Conservation (phyloP, 176 grass and related monocot species). For the Carex parvula region DNA sequence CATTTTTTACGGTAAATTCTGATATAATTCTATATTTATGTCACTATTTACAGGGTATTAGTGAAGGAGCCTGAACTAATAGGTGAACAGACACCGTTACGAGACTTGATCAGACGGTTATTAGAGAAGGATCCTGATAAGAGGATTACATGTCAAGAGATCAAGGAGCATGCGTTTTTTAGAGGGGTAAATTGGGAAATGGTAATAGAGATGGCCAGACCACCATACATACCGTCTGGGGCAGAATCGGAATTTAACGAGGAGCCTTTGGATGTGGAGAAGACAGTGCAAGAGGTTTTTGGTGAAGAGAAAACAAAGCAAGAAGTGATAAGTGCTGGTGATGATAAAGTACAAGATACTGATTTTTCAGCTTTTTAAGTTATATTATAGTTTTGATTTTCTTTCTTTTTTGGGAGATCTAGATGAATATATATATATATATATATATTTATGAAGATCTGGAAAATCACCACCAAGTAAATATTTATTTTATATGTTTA, state of each 20-base stretch:
- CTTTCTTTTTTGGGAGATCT: neutral
- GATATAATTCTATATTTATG: neutral
- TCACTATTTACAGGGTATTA: slow-evolving; percentile 14
- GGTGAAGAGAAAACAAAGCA: slow-evolving; percentile 3
- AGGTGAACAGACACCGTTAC: slow-evolving; percentile 72
- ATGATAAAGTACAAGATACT: slow-evolving; percentile 4
- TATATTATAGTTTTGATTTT: neutral
- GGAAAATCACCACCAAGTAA: neutral
- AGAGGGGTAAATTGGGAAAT: slow-evolving; percentile 65
- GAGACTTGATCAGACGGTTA: slow-evolving; percentile 64
- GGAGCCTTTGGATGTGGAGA: slow-evolving; percentile 73
- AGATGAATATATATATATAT: neutral
- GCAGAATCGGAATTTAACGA: neutral
- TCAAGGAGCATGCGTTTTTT: slow-evolving; percentile 88
- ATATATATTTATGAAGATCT: neutral
- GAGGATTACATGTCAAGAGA: slow-evolving; percentile 46
- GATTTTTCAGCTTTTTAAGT: slow-evolving; percentile 28
- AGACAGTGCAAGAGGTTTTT: slow-evolving; percentile 68
- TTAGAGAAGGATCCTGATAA: slow-evolving; percentile 87
- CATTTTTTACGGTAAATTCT: neutral
- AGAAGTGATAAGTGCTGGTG: neutral
- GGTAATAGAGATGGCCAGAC: slow-evolving; percentile 61
- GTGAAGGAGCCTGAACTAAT: slow-evolving; percentile 76
- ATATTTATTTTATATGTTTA: slow-evolving; percentile 12
- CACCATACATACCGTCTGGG: slow-evolving; percentile 65